These are phyloP conservation scores for Stephania yunnanensis DNA, from an alignment of 164 flowering plant species.

Conservation along the genomic window DNA sequence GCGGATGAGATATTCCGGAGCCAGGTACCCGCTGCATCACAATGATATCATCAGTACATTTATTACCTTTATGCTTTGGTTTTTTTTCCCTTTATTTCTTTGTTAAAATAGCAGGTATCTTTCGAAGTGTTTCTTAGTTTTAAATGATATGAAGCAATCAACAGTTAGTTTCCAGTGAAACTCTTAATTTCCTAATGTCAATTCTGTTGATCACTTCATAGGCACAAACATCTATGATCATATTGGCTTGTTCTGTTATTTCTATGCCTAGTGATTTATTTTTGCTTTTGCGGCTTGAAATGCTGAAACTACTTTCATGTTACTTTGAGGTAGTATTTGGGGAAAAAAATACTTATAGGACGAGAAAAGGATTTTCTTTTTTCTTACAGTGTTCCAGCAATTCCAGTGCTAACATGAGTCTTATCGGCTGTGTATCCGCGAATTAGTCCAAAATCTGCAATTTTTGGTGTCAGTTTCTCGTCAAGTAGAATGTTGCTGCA, in stretches of 20 bases:
- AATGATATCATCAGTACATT: constrained; percentile 1
- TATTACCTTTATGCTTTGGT: not conserved
- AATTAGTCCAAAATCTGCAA: constrained; percentile 69
- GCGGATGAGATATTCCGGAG: constrained; percentile 61
- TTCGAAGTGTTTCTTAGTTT: not conserved
- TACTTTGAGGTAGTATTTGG: not conserved
- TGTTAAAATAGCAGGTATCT: not conserved
- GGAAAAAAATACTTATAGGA: not conserved
- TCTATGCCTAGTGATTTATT: not conserved
- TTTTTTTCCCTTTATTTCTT: not conserved
- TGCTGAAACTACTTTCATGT: not conserved
- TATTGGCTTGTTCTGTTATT: not conserved
- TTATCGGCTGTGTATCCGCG: constrained; percentile 44
- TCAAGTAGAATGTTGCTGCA: constrained; percentile 64
- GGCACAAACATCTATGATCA: not conserved
- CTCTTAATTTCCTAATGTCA: not conserved
- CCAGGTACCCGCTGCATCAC: constrained; percentile 62
- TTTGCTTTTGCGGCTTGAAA: not conserved
- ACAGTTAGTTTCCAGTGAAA: not conserved
- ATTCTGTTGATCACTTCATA: not conserved
- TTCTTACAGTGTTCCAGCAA: constrained; percentile 74
- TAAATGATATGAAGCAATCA: not conserved
- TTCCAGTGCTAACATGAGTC: constrained; percentile 65
- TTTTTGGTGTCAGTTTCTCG: constrained; percentile 42
- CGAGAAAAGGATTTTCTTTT: not conserved